Conservation (phyloP, 331 rosid species). For the Rosa hybrid region DNA sequence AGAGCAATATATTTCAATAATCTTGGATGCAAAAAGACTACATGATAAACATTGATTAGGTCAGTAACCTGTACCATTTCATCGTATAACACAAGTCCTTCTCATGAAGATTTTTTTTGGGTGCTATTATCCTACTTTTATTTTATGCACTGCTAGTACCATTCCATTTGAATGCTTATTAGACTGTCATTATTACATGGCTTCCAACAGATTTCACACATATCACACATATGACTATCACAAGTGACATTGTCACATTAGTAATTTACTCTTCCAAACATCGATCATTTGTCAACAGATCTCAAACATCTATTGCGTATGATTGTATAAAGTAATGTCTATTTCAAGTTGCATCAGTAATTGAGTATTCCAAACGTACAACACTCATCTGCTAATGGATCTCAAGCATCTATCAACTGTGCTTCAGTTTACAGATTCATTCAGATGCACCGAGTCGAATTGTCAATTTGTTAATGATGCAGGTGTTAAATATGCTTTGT, state of each 20-base stretch:
- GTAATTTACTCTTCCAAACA: neutral
- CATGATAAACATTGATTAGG: neutral
- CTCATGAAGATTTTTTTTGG: neutral
- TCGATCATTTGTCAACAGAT: neutral
- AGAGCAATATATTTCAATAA: neutral
- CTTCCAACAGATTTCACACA: neutral
- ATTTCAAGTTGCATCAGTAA: constrained; percentile 5
- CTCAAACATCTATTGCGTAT: neutral
- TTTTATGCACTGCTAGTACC: neutral
- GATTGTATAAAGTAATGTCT: neutral
- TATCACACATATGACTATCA: neutral
- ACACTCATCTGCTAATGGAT: neutral
- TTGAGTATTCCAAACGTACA: neutral
- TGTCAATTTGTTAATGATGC: constrained; percentile 6
- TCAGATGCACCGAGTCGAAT: neutral
- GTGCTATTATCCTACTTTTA: neutral
- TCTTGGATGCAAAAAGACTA: neutral
- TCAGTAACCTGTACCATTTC: neutral
- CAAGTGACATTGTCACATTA: neutral
- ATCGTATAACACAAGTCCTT: neutral
- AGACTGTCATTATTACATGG: neutral
- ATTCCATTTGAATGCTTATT: neutral
- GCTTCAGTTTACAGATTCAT: neutral
- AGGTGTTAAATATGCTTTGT: constrained; percentile 45
- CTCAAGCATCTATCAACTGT: neutral